Percentiles rank a stretch among this genome's conserved stretches.
Evolutionary conservation across 2,329 filamentous ascomycete species (phyloP).

Genomic region (Lachnellula occidentalis): DNA sequence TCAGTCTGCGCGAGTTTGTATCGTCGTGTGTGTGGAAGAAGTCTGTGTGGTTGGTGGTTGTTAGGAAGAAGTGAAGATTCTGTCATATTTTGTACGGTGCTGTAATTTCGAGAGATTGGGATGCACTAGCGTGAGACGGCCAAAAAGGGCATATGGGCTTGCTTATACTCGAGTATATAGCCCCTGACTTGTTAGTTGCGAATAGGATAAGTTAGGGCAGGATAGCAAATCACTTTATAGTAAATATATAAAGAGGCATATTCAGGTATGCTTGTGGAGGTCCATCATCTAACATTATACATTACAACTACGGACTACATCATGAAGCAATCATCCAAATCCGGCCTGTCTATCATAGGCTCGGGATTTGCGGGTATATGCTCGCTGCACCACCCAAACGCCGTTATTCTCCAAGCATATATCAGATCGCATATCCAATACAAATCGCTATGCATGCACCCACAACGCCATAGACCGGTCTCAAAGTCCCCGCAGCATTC

Average conservation of each 20-base stretch:
- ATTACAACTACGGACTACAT: background rate
- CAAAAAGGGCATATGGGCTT: too few species aligned
- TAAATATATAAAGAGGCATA: too few species aligned
- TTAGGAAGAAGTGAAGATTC: background rate
- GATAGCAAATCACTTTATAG: too few species aligned
- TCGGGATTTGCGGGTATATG: slow-evolving; percentile 12
- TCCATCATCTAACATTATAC: background rate
- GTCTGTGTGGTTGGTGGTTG: slow-evolving; percentile 7
- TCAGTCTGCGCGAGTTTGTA: slow-evolving; percentile 25
- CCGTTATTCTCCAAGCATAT: background rate
- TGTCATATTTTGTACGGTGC: slow-evolving; percentile 10
- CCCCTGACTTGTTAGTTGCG: too few species aligned
- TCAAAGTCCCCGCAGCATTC: slow-evolving; percentile 8
- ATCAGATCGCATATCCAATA: slow-evolving; percentile 13
- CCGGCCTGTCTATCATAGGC: background rate
- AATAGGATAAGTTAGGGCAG: too few species aligned
- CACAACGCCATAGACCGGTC: slow-evolving; percentile 4
- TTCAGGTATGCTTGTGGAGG: background rate
- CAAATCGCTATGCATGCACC: slow-evolving; percentile 10
- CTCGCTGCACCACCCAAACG: background rate
- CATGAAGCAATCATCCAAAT: background rate
- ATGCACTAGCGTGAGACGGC: too few species aligned
- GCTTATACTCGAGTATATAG: too few species aligned
- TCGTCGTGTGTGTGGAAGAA: background rate
- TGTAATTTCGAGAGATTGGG: too few species aligned